Percentiles rank a stretch among this genome's conserved stretches.
Conservation (phyloP, 2,329 filamentous ascomycete species). For the Monilinia vaccinii-corymbosi region DNA sequence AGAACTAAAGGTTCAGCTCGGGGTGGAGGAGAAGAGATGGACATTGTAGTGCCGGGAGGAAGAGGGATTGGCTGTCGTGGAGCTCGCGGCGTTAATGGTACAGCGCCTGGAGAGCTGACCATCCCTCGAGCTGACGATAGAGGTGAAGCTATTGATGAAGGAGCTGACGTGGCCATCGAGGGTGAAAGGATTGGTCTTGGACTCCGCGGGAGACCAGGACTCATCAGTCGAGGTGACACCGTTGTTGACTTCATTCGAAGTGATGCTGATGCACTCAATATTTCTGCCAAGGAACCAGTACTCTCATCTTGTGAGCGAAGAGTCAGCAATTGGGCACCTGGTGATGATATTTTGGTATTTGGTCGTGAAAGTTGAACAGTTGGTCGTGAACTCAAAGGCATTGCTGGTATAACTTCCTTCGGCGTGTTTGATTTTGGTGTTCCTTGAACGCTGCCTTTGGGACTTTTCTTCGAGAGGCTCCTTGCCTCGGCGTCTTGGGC, state of each 20-base stretch:
- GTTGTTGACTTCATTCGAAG: conserved; percentile 15
- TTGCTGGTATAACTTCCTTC: conserved; percentile 32
- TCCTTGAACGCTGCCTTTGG: conserved; percentile 38
- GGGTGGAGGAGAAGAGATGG: conserved; percentile 42
- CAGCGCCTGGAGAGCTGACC: conserved; percentile 35
- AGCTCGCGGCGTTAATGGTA: conserved; percentile 62
- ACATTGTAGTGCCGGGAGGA: conserved; percentile 58
- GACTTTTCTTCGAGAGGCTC: conserved; percentile 67
- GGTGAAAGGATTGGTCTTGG: conserved; percentile 49
- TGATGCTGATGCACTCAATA: conserved; percentile 34
- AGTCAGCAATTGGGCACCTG: conserved; percentile 26
- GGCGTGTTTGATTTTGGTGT: conserved; percentile 34
- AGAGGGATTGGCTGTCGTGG: conserved; percentile 66
- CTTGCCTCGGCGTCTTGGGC: conserved; percentile 59
- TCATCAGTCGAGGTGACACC: conserved; percentile 41
- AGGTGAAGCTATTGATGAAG: conserved; percentile 48
- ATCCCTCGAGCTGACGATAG: conserved; percentile 56
- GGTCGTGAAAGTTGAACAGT: conserved; percentile 27
- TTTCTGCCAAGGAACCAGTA: conserved; percentile 43
- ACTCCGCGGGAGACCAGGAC: conserved; percentile 50
- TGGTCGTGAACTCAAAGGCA: conserved; percentile 34
- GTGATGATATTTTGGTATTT: too few relatives aligned
- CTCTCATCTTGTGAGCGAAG: conserved; percentile 30
- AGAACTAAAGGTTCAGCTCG: conserved; percentile 30
- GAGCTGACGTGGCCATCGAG: conserved; percentile 40